Conservation (phyloP, 2,329 filamentous ascomycete genomes). For the Fusarium compactum region DNA sequence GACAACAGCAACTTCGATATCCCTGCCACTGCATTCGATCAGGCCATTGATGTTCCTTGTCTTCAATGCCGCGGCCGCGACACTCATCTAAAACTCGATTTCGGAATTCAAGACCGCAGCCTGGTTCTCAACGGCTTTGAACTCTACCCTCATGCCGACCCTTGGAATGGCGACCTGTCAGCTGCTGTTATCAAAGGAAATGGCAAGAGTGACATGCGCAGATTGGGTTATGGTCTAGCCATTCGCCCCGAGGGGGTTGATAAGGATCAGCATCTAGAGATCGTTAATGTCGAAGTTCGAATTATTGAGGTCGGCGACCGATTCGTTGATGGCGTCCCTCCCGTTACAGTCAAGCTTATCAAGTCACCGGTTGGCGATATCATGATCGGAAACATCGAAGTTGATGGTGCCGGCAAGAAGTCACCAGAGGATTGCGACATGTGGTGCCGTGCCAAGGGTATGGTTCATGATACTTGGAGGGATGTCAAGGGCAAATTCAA, state of each 20-base stretch:
- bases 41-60: constrained; percentile 64
- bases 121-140: constrained; percentile 71
- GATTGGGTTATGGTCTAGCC: constrained; percentile 64
- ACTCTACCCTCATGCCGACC: constrained; percentile 67
- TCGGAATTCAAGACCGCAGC: constrained; percentile 62
- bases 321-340: constrained; percentile 66
- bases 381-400: constrained; percentile 63
- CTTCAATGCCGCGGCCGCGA: constrained; percentile 63
- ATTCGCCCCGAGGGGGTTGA: constrained; percentile 60
- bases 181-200: constrained; percentile 61
- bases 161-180: constrained; percentile 57
- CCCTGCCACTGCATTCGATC: constrained; percentile 50
- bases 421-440: constrained; percentile 56
- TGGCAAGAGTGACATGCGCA: constrained; percentile 52
- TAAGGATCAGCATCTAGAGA: constrained; percentile 63
- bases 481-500: constrained; percentile 45
- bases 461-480: constrained; percentile 47
- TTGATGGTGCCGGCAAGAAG: constrained; percentile 47
- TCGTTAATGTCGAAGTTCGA: constrained; percentile 67
- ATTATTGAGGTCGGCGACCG: constrained; percentile 70
- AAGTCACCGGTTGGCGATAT: constrained; percentile 68
- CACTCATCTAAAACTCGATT: constrained; percentile 65
- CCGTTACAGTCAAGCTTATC: constrained; percentile 71
- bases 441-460: constrained; percentile 63
- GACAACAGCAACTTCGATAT: constrained; percentile 54